These are phyloP conservation scores for Rhypophila decipiens DNA, from an alignment of 495 filamentous ascomycete species.

Conservation along the genomic window DNA sequence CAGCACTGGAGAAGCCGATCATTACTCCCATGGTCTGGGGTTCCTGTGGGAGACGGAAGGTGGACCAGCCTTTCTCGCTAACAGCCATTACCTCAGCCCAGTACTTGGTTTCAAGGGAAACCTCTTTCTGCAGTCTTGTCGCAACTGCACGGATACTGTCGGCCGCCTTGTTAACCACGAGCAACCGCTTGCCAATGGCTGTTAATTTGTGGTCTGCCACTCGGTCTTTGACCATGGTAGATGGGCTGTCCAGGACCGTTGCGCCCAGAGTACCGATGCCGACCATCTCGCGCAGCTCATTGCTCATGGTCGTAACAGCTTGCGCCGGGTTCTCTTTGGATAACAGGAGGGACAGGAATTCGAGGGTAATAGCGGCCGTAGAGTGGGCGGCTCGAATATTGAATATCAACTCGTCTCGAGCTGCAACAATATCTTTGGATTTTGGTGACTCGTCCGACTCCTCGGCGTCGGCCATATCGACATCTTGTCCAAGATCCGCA, in stretches of 20 bases:
- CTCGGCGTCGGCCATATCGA: slow-evolving; percentile 23
- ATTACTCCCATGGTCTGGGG: slow-evolving; percentile 71
- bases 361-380: slow-evolving; percentile 38
- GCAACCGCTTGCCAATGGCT: slow-evolving; percentile 71
- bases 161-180: slow-evolving; percentile 66
- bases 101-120: slow-evolving; percentile 71
- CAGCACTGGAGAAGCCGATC: slow-evolving; percentile 83
- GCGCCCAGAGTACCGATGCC: slow-evolving; percentile 71
- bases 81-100: slow-evolving; percentile 81
- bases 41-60: slow-evolving; percentile 67
- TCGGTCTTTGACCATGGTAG: slow-evolving; percentile 45
- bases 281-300: slow-evolving; percentile 58
- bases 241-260: slow-evolving; percentile 56
- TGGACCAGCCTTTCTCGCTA: slow-evolving; percentile 75
- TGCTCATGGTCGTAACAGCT: slow-evolving; percentile 62
- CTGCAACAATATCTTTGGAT: slow-evolving; percentile 33
- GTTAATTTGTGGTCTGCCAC: slow-evolving; percentile 51
- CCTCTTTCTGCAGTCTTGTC: slow-evolving; percentile 64
- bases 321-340: slow-evolving; percentile 67
- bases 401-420: slow-evolving; percentile 48
- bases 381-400: slow-evolving; percentile 39
- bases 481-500: slow-evolving; percentile 18
- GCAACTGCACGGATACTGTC: slow-evolving; percentile 69
- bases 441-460: slow-evolving; percentile 31
- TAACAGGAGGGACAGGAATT: slow-evolving; percentile 78